Conservation (phyloP, 2,329 filamentous ascomycete species). For the Verticillium zaregamsianum region DNA sequence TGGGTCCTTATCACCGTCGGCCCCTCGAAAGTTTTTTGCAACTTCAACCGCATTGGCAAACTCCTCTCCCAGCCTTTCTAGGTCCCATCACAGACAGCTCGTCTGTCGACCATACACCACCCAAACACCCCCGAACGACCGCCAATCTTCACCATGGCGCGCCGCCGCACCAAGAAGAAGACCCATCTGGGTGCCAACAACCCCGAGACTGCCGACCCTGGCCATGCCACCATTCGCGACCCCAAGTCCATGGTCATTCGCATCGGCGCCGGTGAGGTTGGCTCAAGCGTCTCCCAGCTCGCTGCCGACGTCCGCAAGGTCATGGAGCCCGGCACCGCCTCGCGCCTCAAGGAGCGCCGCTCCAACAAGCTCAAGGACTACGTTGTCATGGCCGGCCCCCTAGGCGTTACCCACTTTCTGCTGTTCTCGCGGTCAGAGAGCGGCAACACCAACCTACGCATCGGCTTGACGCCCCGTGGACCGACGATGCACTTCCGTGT, state of each 20-base stretch:
- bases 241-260: conserved; percentile 99
- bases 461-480: conserved; percentile 83
- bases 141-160: conserved; percentile 58
- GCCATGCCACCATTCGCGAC: conserved; percentile 60
- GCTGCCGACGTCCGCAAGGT: conserved; percentile 86
- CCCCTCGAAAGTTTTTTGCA: conserved; percentile 12
- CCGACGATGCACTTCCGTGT: conserved; percentile 93
- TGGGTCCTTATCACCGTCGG: conserved; percentile 2
- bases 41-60: not conserved
- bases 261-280: conserved; percentile 90
- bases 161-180: conserved; percentile 79
- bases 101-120: conserved; percentile 10
- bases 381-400: conserved; percentile 87
- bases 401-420: conserved; percentile 88
- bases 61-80: not conserved
- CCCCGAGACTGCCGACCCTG: conserved; percentile 47
- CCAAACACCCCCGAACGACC: conserved; percentile 4
- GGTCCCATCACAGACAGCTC: conserved; percentile 1
- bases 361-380: conserved; percentile 89
- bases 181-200: conserved; percentile 71
- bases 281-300: conserved; percentile 84
- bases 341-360: conserved; percentile 81
- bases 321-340: conserved; percentile 94
- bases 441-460: conserved; percentile 87
- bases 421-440: conserved; percentile 86